Evolutionary conservation across 345 rosid species (phyloP).

Genomic region (Moringa oleifera): DNA sequence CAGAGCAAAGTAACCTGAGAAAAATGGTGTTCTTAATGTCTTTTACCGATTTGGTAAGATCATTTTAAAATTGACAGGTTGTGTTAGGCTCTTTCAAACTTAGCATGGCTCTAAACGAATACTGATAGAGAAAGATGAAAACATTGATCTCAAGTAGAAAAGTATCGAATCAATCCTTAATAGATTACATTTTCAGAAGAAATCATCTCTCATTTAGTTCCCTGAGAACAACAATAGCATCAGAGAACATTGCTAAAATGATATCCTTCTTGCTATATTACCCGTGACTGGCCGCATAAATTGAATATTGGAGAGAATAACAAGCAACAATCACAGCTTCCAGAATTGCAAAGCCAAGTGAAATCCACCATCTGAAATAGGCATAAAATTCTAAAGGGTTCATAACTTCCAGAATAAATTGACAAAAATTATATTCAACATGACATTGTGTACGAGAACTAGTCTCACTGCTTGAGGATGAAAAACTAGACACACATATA

Average conservation of each 20-base stretch:
- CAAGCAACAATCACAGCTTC: constrained; percentile 77
- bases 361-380: constrained; percentile 88
- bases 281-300: constrained; percentile 78
- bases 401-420: neutral
- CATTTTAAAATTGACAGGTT: neutral
- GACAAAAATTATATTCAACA: constrained; percentile 13
- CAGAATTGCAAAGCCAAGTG: constrained; percentile 78
- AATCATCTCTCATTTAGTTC: too few relatives aligned
- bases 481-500: constrained; percentile 90
- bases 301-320: constrained; percentile 81
- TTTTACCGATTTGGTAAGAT: neutral
- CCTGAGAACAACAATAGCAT: neutral
- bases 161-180: neutral
- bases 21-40: neutral
- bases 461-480: constrained; percentile 67
- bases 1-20: neutral
- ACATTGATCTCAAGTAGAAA: too few relatives aligned
- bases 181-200: too few relatives aligned
- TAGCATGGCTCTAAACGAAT: neutral
- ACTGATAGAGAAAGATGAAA: too few relatives aligned
- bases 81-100: neutral
- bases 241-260: constrained; percentile 6
- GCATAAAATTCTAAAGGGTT: constrained; percentile 7
- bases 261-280: constrained; percentile 23
- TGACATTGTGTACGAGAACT: constrained; percentile 32